Evolutionary conservation across 139 green algal species (phyloP), one percentile per base, ranked within the genome.

Genomic region (Chlamydomonas schloesseri): DNA sequence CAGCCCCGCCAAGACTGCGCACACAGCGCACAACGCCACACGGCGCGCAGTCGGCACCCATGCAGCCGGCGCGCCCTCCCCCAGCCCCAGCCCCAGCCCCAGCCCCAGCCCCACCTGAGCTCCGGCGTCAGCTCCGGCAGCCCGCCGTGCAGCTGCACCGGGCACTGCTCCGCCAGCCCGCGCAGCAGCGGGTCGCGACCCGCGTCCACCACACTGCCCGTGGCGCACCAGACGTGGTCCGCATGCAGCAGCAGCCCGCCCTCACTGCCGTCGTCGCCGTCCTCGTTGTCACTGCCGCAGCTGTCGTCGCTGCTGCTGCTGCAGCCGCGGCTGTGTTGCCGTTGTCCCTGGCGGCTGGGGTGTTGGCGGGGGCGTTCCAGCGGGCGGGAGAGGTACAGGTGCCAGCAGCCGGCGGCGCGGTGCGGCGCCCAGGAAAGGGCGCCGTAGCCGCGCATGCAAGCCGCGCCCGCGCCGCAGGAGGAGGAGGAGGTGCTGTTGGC

Each of bases 61-160:
- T n/a, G n/a, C n/a, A n/a, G n/a, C n/a, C n/a, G n/a, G n/a, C n/a
- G n/a, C n/a, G n/a, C n/a, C n/a, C n/a, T n/a, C n/a, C n/a, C n/a
- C n/a, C n/a, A n/a, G n/a, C n/a, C n/a, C n/a, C n/a, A n/a, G n/a
- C n/a, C n/a, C n/a, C n/a, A n/a, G n/a, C n/a, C n/a, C n/a, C n/a
- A n/a, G n/a, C n/a, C n/a, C n/a, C n/a, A n/a, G n/a, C n/a, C n/a
- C 47, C 73, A 83, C 62, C 74, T 68, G 1, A 77, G 72, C 8
- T 57, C 24, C 3, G 72, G 60, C 72, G 88, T 88, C 29, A 88
- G 47, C 4, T 57, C 60, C n/a, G 86, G 86, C 42, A 90, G 79
- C 0, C 81, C 74, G 2, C 55, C 33, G 20, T 29, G 11, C 34
- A 72, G 24, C 28, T 62, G 29, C 36, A 81, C 65, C 0, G 71